Conservation (phyloP, 495 filamentous ascomycete genomes). For the Pyronema omphalodes region DNA sequence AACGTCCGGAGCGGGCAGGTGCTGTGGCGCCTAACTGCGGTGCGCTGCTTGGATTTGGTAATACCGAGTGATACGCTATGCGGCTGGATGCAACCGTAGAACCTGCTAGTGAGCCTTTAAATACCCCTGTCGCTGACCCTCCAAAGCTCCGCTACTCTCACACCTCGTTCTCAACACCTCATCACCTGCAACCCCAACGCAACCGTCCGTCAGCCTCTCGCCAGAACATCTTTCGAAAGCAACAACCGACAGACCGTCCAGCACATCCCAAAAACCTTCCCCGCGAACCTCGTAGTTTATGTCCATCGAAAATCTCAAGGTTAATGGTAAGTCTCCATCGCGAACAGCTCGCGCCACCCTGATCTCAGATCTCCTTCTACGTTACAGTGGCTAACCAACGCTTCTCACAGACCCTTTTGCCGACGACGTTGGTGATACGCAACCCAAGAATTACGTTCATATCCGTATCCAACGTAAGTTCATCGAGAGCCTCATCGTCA, state of each 20-base stretch:
- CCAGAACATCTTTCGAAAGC: neutral
- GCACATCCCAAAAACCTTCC: constrained; percentile 11
- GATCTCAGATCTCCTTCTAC: no score
- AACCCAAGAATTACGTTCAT: constrained; percentile 97
- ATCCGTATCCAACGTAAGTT: constrained; percentile 97
- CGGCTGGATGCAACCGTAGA: no score
- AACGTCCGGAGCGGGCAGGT: no score
- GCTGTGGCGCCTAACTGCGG: no score
- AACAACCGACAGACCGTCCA: neutral
- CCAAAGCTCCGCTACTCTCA: neutral
- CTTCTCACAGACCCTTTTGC: constrained; percentile 80
- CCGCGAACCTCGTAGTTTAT: constrained; percentile 47
- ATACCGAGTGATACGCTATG: no score
- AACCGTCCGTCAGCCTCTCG: neutral
- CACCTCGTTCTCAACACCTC: neutral
- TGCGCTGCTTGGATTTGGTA: no score
- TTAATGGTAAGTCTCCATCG: constrained; percentile 61
- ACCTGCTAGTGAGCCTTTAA: no score
- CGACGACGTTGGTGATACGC: constrained; percentile 99
- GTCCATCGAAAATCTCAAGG: constrained; percentile 99
- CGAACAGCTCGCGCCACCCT: neutral
- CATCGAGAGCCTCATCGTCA: neutral
- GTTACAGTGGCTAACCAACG: no score
- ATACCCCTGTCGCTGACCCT: no score
- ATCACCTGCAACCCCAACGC: neutral